Evolutionary conservation across 2,329 filamentous ascomycete genomes (phyloP).

Genomic region (Cadophora luteo-olivacea): DNA sequence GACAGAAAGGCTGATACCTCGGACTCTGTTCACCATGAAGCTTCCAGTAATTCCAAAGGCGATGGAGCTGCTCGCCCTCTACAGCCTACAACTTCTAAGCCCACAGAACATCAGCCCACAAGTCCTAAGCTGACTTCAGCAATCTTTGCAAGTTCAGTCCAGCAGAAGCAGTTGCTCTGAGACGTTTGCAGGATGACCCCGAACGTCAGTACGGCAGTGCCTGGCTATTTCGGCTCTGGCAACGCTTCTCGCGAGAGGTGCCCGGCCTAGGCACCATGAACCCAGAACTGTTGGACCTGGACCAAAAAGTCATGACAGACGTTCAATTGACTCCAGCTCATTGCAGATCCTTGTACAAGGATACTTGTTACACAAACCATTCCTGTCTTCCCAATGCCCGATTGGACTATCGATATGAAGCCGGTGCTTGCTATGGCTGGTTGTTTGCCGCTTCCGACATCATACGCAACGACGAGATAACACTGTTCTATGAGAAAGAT

Average conservation of each 20-base stretch:
- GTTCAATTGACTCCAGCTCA: not conserved
- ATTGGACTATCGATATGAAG: not conserved
- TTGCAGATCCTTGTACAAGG: not conserved
- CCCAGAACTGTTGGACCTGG: slow-evolving; percentile 1
- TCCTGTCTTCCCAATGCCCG: not conserved
- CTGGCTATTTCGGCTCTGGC: not conserved
- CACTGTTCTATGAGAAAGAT: not conserved
- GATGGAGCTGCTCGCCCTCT: too few relatives aligned
- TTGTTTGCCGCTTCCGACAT: not conserved
- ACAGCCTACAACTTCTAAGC: not conserved
- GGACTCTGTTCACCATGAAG: not conserved
- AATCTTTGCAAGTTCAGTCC: not conserved
- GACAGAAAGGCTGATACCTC: not conserved
- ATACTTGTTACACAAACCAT: not conserved
- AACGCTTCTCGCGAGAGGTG: not conserved
- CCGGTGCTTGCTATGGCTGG: not conserved
- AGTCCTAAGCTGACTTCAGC: not conserved
- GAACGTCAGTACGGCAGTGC: not conserved
- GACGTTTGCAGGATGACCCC: not conserved
- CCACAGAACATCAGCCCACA: not conserved
- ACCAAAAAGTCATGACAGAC: not conserved
- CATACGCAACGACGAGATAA: slow-evolving; percentile 9
- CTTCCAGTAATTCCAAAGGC: not conserved
- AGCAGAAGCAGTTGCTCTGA: not conserved
- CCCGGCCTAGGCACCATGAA: not conserved